Percentiles rank a stretch among this genome's conserved stretches.
These are phyloP conservation scores for Gracilariopsis chorda DNA, from an alignment of 23 red algal genomes.

Conservation along the genomic window DNA sequence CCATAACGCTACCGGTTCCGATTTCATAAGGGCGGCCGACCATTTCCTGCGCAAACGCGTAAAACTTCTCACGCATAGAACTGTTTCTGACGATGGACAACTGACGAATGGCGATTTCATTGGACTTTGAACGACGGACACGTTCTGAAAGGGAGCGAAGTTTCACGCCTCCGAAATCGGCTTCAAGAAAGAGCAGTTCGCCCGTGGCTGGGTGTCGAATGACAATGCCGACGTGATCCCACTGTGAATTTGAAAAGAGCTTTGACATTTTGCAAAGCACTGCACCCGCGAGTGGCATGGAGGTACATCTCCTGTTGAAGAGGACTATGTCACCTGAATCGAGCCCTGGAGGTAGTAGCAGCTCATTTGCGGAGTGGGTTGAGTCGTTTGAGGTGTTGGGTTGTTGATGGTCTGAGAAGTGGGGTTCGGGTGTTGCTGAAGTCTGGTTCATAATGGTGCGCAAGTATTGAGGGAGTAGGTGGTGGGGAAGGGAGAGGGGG, in stretches of 20 bases:
- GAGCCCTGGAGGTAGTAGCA: slow-evolving; percentile 69
- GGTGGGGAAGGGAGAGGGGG: too few relatives aligned
- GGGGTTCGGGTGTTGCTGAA: background rate
- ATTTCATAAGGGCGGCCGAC: slow-evolving; percentile 90
- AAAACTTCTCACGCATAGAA: slow-evolving; percentile 71
- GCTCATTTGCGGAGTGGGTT: background rate
- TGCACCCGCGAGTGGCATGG: slow-evolving; percentile 84
- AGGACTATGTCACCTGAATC: slow-evolving; percentile 99
- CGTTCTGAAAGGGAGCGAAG: slow-evolving; percentile 84
- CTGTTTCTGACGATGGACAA: slow-evolving; percentile 85
- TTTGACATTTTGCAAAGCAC: slow-evolving; percentile 89
- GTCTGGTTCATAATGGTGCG: background rate
- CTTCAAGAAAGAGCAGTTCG: slow-evolving; percentile 90
- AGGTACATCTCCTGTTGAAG: slow-evolving; percentile 90
- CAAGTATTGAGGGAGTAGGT: too few relatives aligned
- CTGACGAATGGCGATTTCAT: slow-evolving; percentile 92
- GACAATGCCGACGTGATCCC: slow-evolving; percentile 98
- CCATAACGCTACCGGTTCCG: slow-evolving; percentile 66
- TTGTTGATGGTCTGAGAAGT: background rate
- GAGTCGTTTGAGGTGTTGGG: background rate
- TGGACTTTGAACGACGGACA: slow-evolving; percentile 75
- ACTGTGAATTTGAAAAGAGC: slow-evolving; percentile 81
- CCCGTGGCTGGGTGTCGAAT: slow-evolving; percentile 66
- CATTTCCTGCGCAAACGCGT: slow-evolving; percentile 81
- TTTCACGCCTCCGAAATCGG: slow-evolving; percentile 93